These are phyloP conservation scores for Aurantiochytrium sp. DNA, from an alignment of 108 stramenopile species.

Conservation along the genomic window DNA sequence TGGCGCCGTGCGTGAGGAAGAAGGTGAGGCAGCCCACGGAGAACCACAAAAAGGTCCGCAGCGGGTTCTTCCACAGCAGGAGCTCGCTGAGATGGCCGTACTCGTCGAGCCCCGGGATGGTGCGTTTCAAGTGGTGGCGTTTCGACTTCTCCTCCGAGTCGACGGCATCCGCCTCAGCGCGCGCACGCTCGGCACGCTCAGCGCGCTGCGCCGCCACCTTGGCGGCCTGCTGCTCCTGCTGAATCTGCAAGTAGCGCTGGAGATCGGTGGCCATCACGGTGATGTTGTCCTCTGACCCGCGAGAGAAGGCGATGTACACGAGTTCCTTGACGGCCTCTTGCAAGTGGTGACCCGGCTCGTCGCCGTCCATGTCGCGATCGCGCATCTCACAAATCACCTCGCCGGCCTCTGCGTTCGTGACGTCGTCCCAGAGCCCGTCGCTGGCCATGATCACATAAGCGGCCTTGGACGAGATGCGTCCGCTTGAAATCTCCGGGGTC, in stretches of 20 bases:
- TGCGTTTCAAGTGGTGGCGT: neutral
- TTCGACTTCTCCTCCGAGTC: neutral
- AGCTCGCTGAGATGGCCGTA: neutral
- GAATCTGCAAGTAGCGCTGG: neutral
- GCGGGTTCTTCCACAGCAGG: constrained; percentile 4
- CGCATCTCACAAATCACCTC: neutral
- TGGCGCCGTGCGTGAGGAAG: neutral
- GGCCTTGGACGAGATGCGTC: neutral
- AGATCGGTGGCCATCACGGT: neutral
- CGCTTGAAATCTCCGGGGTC: constrained; percentile 33
- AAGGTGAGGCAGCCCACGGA: constrained; percentile 21
- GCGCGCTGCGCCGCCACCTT: neutral
- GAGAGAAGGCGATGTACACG: neutral
- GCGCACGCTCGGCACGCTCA: neutral
- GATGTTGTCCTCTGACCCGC: constrained; percentile 21
- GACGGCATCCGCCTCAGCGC: neutral
- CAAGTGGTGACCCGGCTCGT: neutral
- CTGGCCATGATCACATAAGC: constrained; percentile 45
- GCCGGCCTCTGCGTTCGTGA: constrained; percentile 39
- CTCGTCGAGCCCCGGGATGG: constrained; percentile 10
- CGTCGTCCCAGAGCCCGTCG: constrained; percentile 54
- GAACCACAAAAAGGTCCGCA: constrained; percentile 24
- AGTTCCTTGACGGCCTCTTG: neutral
- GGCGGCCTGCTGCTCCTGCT: neutral
- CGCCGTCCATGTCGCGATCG: neutral